Evolutionary conservation across 768 basidiomycete species (phyloP), one percentile per base, ranked within the genome.

Genomic region (Pleurotus djamor): DNA sequence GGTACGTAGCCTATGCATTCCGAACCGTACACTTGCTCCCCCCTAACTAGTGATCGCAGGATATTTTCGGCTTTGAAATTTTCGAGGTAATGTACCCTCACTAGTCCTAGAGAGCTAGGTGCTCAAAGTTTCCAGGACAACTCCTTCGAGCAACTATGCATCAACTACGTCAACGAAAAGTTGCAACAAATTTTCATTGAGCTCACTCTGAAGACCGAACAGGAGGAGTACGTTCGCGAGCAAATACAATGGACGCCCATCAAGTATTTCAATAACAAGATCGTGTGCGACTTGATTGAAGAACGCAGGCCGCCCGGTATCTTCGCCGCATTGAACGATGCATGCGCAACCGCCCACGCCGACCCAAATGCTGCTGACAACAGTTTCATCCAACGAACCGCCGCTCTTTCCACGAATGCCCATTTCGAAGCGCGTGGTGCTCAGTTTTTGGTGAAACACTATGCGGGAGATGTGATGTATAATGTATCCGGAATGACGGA

Each of bases 91-190:
- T 10, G 72, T 54, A 28, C 21, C 21, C 55, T 49, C 13, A 12
- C 36, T 32, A 17, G 37, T 12, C 35, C 17, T 13, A 32, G 38
- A 33, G 1, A 37, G 16, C 5, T 35, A 63, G 33, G 59, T 36
- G 5, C 65, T 17, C 38, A 45, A 61, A 9, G 58, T 54, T 52
- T 37, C 32, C n/a, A 95, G 90, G 92, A 95, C 72, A 96, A 96
- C 73, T 94, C 93, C 4, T 95, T 96, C 68, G 94, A 96, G 70
- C 95, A 99, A 73, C 86, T 99, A 16, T 99, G 97, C 78, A 99
- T 99, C 82, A 99, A 99, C 79, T 99, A 99, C 67, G 97, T 98
- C 77, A 99, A 99, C 81, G 97, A 99, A 76, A 99, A 99, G 75
- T 83, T 99, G 28, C 96, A 99, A 67, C 96, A 96, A 70, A 99